Conservation (phyloP, 73 alveolate genomes). For the Tetrahymena malaccensis region DNA sequence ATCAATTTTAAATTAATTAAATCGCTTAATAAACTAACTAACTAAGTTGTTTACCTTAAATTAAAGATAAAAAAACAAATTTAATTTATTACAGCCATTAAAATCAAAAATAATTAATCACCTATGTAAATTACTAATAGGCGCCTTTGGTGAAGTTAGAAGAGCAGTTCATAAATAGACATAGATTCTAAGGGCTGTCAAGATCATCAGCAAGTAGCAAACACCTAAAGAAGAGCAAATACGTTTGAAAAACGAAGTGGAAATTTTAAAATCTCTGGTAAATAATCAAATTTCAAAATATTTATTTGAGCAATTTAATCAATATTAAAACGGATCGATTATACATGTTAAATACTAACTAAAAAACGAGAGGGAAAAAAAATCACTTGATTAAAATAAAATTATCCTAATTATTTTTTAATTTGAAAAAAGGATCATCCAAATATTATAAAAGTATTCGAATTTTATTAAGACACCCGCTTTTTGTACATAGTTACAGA, state of each 20-base stretch:
- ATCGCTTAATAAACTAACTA: background rate
- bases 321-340: background rate
- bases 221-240: constrained; percentile 14
- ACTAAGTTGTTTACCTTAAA: background rate
- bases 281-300: background rate
- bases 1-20: no score
- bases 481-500: constrained; percentile 47
- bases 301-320: background rate
- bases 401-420: background rate
- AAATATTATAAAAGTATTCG: constrained; percentile 44
- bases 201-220: constrained; percentile 11
- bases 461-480: constrained; percentile 39
- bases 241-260: constrained; percentile 17
- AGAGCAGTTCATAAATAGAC: constrained; percentile 25
- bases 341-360: background rate
- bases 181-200: constrained; percentile 17
- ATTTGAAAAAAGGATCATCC: constrained; percentile 48
- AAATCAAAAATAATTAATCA: background rate
- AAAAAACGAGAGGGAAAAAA: background rate
- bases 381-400: background rate
- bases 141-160: constrained; percentile 42
- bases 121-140: background rate
- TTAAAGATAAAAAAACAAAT: background rate
- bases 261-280: constrained; percentile 29
- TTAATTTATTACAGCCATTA: background rate